Evolutionary conservation across 2,329 filamentous ascomycete genomes (phyloP).

Genomic region (Simplicillium aogashimaense): DNA sequence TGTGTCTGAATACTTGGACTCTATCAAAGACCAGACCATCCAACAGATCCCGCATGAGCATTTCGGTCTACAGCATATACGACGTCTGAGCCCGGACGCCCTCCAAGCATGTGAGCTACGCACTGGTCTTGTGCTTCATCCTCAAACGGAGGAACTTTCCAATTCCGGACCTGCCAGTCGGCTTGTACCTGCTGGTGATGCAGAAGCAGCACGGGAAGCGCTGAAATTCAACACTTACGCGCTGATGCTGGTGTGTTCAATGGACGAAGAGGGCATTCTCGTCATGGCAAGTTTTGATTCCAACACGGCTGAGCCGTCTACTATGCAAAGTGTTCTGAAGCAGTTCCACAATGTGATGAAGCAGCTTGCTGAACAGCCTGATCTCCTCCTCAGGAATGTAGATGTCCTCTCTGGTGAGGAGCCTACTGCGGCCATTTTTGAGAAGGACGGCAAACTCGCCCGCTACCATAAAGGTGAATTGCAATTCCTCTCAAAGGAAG

Average conservation of each 20-base stretch:
- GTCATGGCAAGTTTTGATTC: constrained; percentile 58
- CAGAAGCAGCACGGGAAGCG: constrained; percentile 48
- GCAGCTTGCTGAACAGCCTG: constrained; percentile 32
- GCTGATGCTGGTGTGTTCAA: constrained; percentile 55
- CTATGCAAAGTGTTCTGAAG: constrained; percentile 42
- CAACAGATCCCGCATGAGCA: constrained; percentile 11
- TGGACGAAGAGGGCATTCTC: constrained; percentile 44
- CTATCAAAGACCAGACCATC: constrained; percentile 6
- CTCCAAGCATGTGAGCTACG: constrained; percentile 10
- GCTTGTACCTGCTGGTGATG: constrained; percentile 44
- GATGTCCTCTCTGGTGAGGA: constrained; percentile 23
- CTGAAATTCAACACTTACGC: constrained; percentile 50
- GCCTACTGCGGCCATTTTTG: constrained; percentile 27
- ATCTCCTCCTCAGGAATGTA: constrained; percentile 21
- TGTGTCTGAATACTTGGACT: constrained; percentile 2
- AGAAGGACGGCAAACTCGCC: constrained; percentile 30
- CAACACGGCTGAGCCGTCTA: constrained; percentile 38
- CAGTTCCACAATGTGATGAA: constrained; percentile 41
- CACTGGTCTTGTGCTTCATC: constrained; percentile 10
- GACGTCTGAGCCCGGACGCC: constrained; percentile 6
- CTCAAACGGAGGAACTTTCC: constrained; percentile 21
- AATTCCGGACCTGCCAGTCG: constrained; percentile 39
- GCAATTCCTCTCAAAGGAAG: neutral
- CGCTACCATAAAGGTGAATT: constrained; percentile 18
- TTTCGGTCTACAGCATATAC: constrained; percentile 13